These are phyloP conservation scores for Acrocalymma vagum DNA, from an alignment of 2,329 filamentous ascomycete genomes.

Conservation along the genomic window DNA sequence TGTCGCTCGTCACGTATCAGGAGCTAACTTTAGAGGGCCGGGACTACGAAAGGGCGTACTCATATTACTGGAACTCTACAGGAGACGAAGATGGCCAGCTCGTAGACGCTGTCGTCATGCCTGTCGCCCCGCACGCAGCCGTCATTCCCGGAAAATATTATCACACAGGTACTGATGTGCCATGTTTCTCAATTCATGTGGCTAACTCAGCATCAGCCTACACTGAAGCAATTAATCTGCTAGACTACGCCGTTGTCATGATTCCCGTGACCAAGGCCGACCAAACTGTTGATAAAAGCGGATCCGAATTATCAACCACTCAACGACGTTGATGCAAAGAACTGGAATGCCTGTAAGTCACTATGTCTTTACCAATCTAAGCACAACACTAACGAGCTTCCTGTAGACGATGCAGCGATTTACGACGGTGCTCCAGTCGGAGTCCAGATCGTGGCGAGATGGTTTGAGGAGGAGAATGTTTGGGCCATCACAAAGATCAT, in stretches of 20 bases:
- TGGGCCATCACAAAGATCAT: constrained; percentile 11
- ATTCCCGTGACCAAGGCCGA: constrained; percentile 29
- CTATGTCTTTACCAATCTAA: background rate
- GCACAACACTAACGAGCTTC: background rate
- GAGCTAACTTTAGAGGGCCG: constrained; percentile 2
- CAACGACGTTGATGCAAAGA: constrained; percentile 19
- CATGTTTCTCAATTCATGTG: background rate
- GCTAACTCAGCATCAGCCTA: constrained; percentile 4
- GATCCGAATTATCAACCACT: constrained; percentile 19
- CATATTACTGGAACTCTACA: constrained; percentile 32
- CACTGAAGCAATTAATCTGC: constrained; percentile 14
- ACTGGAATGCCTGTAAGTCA: background rate
- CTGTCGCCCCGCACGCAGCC: constrained; percentile 32
- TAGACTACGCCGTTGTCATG: constrained; percentile 21
- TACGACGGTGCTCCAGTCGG: constrained; percentile 18
- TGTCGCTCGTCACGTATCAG: constrained; percentile 2
- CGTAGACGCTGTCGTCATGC: constrained; percentile 33
- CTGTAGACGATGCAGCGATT: constrained; percentile 11
- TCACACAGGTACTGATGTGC: constrained; percentile 22
- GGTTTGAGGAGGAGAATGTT: constrained; percentile 15
- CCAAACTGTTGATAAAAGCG: constrained; percentile 16
- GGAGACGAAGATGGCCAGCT: constrained; percentile 12
- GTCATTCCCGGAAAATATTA: constrained; percentile 20
- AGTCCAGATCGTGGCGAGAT: constrained; percentile 14
- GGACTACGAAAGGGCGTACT: constrained; percentile 10